Conservation (phyloP, 495 filamentous ascomycete genomes). For the Tuber brumale region DNA sequence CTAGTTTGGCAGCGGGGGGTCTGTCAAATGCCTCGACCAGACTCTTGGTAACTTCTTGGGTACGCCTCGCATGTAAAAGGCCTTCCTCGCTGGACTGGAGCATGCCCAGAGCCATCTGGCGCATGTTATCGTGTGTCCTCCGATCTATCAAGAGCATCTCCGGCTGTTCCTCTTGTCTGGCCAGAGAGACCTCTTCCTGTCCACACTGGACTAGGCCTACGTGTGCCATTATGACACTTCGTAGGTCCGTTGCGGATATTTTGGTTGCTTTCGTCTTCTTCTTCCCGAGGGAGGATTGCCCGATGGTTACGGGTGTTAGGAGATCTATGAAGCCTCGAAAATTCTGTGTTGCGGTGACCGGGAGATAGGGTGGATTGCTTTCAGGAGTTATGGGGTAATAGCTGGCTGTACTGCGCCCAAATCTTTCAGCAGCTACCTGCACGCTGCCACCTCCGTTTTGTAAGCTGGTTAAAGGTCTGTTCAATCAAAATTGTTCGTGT, state of each 20-base stretch:
- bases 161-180: neutral
- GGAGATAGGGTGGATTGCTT: neutral
- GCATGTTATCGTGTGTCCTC: neutral
- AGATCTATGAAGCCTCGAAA: neutral
- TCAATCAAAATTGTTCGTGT: neutral
- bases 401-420: neutral
- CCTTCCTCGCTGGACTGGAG: neutral
- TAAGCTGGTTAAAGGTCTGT: neutral
- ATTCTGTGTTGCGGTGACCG: neutral
- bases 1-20: neutral
- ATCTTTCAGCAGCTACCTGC: neutral
- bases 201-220: neutral
- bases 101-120: neutral
- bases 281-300: neutral
- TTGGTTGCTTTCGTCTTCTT: neutral
- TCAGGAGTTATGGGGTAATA: neutral
- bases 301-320: neutral
- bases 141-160: neutral
- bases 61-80: neutral
- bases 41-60: neutral
- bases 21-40: neutral
- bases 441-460: neutral
- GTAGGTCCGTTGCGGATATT: neutral
- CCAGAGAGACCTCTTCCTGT: neutral
- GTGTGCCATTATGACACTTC: neutral